These are phyloP conservation scores for Diplodia scrobiculata DNA, from an alignment of 2,329 filamentous ascomycete genomes.

Conservation along the genomic window DNA sequence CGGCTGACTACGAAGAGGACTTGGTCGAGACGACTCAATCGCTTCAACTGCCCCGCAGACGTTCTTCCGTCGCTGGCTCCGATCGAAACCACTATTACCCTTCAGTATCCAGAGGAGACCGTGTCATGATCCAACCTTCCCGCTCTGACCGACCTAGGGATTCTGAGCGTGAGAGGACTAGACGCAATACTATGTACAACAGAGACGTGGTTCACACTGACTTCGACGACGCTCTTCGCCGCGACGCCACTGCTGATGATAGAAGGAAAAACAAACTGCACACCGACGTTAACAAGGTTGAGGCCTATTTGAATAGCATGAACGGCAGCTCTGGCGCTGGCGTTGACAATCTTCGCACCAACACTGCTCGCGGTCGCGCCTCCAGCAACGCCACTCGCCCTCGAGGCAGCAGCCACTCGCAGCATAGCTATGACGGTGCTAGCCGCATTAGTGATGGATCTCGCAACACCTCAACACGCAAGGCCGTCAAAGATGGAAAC, in stretches of 20 bases:
- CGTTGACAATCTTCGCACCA: conserved; percentile 21
- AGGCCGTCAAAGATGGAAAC: conserved; percentile 11
- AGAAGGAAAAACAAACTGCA: conserved; percentile 15
- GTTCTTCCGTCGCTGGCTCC: conserved; percentile 7
- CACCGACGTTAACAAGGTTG: conserved; percentile 7
- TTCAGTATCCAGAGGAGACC: neutral
- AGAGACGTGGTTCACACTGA: neutral
- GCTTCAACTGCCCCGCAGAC: neutral
- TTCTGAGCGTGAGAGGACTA: conserved; percentile 2
- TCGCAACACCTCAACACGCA: conserved; percentile 15
- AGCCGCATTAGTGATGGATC: conserved; percentile 25
- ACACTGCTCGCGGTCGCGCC: conserved; percentile 4
- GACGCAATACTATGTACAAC: conserved; percentile 26
- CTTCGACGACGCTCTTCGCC: neutral
- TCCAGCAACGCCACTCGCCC: conserved; percentile 15
- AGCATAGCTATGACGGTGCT: conserved; percentile 8
- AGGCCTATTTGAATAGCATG: conserved; percentile 17
- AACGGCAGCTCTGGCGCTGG: neutral
- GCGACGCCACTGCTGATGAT: conserved; percentile 2
- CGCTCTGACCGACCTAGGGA: conserved; percentile 16
- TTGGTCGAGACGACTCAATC: neutral
- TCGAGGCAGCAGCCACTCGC: conserved; percentile 11
- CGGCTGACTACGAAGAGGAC: neutral
- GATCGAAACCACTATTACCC: neutral
- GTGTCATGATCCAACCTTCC: conserved; percentile 1